These are phyloP conservation scores for Zymoseptoria passerinii DNA, from an alignment of 2,329 filamentous ascomycete species.

Conservation along the genomic window DNA sequence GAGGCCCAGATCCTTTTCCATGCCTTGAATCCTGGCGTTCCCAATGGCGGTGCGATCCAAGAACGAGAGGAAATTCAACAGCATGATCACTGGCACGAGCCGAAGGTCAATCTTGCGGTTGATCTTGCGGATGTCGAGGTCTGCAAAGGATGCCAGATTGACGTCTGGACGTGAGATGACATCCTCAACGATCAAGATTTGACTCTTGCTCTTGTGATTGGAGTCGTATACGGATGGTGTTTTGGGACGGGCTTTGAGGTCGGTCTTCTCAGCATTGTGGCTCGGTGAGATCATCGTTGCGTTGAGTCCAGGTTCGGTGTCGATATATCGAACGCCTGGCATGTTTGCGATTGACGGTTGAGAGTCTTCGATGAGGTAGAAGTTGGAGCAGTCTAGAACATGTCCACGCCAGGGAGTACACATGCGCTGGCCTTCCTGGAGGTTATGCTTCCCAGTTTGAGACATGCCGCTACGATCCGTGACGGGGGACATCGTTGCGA, in stretches of 20 bases:
- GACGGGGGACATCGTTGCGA: neutral
- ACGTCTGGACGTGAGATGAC: neutral
- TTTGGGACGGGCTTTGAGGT: neutral
- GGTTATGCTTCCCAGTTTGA: neutral
- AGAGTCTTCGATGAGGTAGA: neutral
- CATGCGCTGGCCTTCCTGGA: neutral
- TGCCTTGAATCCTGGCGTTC: conserved; percentile 33
- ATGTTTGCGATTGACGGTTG: neutral
- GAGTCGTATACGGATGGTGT: neutral
- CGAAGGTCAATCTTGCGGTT: conserved; percentile 7
- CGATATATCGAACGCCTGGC: neutral
- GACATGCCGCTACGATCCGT: neutral
- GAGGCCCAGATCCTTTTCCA: conserved; percentile 30
- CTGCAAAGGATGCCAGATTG: neutral
- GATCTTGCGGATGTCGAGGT: neutral
- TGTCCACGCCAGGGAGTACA: neutral
- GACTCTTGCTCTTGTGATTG: neutral
- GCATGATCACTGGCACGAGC: conserved; percentile 32
- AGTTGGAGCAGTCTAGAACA: too few species aligned
- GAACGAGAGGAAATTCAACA: conserved; percentile 30
- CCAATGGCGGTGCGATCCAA: conserved; percentile 23
- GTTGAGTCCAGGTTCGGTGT: neutral
- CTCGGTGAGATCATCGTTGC: neutral
- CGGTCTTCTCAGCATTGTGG: neutral
- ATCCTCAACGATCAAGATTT: neutral